A percentile compares a stretch with the other conserved stretches of the same genome.
These are phyloP conservation scores for Fraxinus greggii DNA, from an alignment of 305 asterid species.

Conservation along the genomic window DNA sequence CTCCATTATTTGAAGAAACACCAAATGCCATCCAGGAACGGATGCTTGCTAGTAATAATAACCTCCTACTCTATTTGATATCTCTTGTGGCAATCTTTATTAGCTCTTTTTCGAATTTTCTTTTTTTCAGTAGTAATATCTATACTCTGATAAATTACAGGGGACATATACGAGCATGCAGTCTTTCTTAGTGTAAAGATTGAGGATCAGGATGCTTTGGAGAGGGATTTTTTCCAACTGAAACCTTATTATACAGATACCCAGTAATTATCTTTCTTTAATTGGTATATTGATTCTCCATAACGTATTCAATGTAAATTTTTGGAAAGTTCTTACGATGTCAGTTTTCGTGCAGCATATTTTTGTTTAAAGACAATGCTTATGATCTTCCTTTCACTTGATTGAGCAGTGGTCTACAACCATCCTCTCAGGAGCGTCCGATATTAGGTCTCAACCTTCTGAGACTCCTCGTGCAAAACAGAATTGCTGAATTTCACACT, in stretches of 20 bases:
- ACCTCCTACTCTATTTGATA: neutral
- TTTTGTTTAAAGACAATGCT: conserved; percentile 9
- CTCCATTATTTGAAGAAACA: conserved; percentile 76
- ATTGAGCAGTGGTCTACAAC: conserved; percentile 70
- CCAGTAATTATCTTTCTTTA: conserved; percentile 39
- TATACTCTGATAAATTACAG: conserved; percentile 35
- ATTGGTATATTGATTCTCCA: neutral
- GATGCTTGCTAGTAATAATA: conserved; percentile 53
- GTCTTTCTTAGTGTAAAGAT: conserved; percentile 83
- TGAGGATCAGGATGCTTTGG: conserved; percentile 92
- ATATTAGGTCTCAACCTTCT: conserved; percentile 94
- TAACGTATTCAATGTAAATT: neutral
- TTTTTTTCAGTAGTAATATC: conserved; percentile 29
- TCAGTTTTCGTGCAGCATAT: neutral
- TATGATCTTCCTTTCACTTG: conserved; percentile 33
- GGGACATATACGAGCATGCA: conserved; percentile 94
- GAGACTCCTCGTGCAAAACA: conserved; percentile 94
- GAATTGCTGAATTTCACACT: conserved; percentile 97
- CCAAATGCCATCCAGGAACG: conserved; percentile 74
- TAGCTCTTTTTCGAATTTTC: neutral
- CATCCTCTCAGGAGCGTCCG: conserved; percentile 84
- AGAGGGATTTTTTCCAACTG: conserved; percentile 88
- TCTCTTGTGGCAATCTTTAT: neutral
- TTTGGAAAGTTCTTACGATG: neutral
- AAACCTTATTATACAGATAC: conserved; percentile 91